Conservation (phyloP, 257 asterid genomes). For the Solanum paucissectum region DNA sequence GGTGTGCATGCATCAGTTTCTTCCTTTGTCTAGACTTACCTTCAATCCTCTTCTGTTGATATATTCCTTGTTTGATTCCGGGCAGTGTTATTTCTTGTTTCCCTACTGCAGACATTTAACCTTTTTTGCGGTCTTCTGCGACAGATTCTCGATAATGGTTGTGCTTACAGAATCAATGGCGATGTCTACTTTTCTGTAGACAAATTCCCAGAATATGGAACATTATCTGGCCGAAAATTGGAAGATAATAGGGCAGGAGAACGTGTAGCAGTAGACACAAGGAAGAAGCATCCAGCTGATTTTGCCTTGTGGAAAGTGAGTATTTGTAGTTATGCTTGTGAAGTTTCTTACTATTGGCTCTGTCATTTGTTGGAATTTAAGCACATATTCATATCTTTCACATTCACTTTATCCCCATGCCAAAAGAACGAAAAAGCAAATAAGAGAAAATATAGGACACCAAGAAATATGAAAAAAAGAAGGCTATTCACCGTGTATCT, state of each 20-base stretch:
- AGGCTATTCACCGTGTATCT: not conserved
- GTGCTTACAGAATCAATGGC: conserved; percentile 62
- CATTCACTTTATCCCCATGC: not conserved
- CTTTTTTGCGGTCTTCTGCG: conserved; percentile 5
- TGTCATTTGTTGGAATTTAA: not conserved
- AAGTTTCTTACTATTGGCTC: not conserved
- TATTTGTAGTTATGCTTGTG: not conserved
- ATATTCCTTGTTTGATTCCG: not conserved
- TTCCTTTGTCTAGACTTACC: not conserved
- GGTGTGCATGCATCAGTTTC: not conserved
- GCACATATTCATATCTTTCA: not conserved
- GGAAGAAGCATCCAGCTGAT: conserved; percentile 94
- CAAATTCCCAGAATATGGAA: conserved; percentile 76
- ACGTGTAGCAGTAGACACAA: conserved; percentile 79
- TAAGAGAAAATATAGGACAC: not conserved
- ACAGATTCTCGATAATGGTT: conserved; percentile 73
- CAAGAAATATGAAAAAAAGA: not conserved
- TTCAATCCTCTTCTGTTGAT: not conserved
- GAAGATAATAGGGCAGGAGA: conserved; percentile 98
- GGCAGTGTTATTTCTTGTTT: not conserved
- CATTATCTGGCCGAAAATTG: conserved; percentile 75
- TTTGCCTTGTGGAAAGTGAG: conserved; percentile 97
- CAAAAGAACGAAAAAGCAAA: not conserved
- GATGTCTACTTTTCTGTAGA: conserved; percentile 94
- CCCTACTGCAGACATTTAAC: not conserved